phyloP scores from a whole-genome alignment of 768 basidiomycete genomes.

The Leccinum uliginosum region DNA sequence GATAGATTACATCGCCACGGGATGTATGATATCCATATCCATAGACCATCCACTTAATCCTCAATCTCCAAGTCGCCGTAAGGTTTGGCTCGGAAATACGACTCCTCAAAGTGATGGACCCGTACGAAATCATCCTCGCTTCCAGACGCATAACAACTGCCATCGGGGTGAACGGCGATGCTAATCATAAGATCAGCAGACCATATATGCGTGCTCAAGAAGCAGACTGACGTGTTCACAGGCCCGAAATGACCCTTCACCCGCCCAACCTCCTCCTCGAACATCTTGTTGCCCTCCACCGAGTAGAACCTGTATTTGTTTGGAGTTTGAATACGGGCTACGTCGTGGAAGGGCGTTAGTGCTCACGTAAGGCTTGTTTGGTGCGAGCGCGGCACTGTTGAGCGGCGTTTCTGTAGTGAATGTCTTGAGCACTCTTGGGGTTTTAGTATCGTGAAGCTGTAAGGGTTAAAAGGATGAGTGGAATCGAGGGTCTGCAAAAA shows the following conservation, averaged over 20 bases:
- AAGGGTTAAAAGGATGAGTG: constrained; percentile 22
- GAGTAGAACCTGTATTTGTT: constrained; percentile 59
- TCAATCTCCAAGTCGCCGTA: constrained; percentile 85
- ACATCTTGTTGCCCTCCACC: constrained; percentile 97
- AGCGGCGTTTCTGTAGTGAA: constrained; percentile 91
- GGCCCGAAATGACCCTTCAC: constrained; percentile 98
- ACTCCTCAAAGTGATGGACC: constrained; percentile 91
- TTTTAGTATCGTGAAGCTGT: constrained; percentile 83
- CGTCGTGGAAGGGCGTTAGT: background rate
- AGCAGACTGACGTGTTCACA: constrained; percentile 79
- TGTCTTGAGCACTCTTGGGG: constrained; percentile 87
- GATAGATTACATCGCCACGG: constrained; percentile 7
- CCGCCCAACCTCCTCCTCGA: constrained; percentile 95
- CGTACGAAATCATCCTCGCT: constrained; percentile 95
- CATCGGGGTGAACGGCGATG: constrained; percentile 87
- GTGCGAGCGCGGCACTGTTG: constrained; percentile 88
- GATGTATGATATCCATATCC: constrained; percentile 7
- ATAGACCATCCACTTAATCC: constrained; percentile 35
- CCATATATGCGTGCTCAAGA: background rate
- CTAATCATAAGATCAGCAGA: constrained; percentile 37
- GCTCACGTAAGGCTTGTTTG: constrained; percentile 76
- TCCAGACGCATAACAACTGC: constrained; percentile 87
- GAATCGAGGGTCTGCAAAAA: background rate
- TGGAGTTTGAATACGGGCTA: background rate
- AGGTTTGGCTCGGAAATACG: constrained; percentile 86